Conservation (phyloP, 176 grass and related monocot species). For the Eremochloa ophiuroides region DNA sequence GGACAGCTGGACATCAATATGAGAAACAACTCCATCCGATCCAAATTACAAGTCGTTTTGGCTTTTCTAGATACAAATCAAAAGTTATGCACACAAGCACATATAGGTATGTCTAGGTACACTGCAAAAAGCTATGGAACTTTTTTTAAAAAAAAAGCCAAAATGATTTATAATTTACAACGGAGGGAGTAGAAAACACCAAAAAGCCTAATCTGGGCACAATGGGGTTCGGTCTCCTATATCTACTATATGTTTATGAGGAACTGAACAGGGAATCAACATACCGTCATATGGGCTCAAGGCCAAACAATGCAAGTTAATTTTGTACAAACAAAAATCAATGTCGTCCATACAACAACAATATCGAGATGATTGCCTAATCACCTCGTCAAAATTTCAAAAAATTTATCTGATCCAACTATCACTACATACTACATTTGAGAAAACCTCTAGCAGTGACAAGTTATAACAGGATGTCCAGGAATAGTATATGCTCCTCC, state of each 20-base stretch:
- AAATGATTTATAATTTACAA: too few species aligned
- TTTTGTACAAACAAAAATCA: background rate
- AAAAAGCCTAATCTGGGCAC: background rate
- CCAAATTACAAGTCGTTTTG: too few species aligned
- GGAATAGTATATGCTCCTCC: conserved; percentile 14
- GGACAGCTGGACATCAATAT: background rate
- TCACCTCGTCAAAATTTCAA: background rate
- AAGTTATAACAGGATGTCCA: conserved; percentile 27
- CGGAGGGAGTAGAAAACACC: too few species aligned
- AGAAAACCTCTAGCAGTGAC: background rate
- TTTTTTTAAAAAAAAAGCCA: too few species aligned
- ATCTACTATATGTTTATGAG: too few species aligned
- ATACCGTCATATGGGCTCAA: background rate
- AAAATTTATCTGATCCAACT: background rate
- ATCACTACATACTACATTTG: background rate
- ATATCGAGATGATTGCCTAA: background rate
- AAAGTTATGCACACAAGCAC: too few species aligned
- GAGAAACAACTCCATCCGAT: background rate
- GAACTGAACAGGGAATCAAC: background rate
- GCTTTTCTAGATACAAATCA: too few species aligned
- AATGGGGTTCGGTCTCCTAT: background rate
- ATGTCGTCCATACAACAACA: background rate
- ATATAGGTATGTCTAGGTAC: too few species aligned
- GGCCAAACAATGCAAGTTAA: background rate
- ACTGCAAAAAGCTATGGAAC: too few species aligned